A percentile compares a stretch with the other conserved stretches of the same genome.
phyloP scores from a whole-genome alignment of 805 yeast species.

The Candida sonorensis region DNA sequence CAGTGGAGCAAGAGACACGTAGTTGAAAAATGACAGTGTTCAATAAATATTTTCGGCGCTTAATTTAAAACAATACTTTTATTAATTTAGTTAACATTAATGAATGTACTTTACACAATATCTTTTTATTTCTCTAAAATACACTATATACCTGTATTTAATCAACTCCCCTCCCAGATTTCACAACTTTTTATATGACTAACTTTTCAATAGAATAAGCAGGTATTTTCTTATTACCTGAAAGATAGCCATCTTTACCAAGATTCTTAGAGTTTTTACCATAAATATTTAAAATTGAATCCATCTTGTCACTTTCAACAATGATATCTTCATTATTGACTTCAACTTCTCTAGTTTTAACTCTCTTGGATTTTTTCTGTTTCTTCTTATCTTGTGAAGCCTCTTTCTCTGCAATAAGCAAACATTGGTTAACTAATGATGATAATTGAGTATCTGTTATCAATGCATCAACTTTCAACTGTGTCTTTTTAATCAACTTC shows the following conservation, averaged over 20 bases:
- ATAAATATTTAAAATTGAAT: slow-evolving; percentile 18
- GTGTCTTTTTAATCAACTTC: slow-evolving; percentile 42
- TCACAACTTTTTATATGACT: slow-evolving; percentile 27
- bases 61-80: no score
- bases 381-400: slow-evolving; percentile 11
- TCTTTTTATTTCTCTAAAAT: no score
- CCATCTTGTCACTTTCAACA: slow-evolving; percentile 19
- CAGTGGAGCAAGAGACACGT: no score
- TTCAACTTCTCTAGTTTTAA: slow-evolving; percentile 22
- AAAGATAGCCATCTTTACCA: slow-evolving; percentile 22
- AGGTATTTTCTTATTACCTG: slow-evolving; percentile 39
- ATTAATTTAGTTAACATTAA: no score
- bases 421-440: slow-evolving; percentile 40
- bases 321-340: slow-evolving; percentile 22
- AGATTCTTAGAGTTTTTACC: slow-evolving; percentile 11
- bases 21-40: no score
- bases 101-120: no score
- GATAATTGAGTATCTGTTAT: slow-evolving; percentile 37
- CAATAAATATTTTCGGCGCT: no score
- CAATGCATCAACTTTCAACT: slow-evolving; percentile 27
- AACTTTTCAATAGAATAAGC: slow-evolving; percentile 47
- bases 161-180: no score
- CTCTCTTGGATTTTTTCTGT: slow-evolving; percentile 4
- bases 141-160: no score
- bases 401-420: slow-evolving; percentile 20